These are phyloP conservation scores for Phialophora expanda DNA, from an alignment of 2,329 filamentous ascomycete genomes.

Conservation along the genomic window DNA sequence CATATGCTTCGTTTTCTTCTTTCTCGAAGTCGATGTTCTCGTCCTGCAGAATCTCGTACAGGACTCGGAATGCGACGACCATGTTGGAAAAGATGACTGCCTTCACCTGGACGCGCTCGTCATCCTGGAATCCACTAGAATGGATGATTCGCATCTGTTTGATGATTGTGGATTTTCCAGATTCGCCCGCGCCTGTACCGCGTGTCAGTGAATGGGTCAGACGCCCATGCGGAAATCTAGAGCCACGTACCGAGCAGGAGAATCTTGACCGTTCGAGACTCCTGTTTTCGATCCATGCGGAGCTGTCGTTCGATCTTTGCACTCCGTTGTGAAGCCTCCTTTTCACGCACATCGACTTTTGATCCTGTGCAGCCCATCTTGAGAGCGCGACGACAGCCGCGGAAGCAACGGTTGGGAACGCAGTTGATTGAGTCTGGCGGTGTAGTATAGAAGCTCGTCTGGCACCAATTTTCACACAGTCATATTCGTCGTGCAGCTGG, in stretches of 20 bases:
- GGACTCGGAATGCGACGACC: constrained; percentile 86
- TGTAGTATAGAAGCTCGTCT: neutral
- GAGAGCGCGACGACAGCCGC: constrained; percentile 13
- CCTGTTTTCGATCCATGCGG: constrained; percentile 82
- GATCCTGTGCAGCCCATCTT: constrained; percentile 55
- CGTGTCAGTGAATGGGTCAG: constrained; percentile 14
- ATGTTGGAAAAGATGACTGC: constrained; percentile 96
- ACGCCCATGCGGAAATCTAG: too few species aligned
- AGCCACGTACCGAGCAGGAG: constrained; percentile 77
- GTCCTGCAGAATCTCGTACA: constrained; percentile 89
- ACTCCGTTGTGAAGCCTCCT: constrained; percentile 51
- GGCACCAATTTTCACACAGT: neutral
- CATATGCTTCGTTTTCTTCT: constrained; percentile 78
- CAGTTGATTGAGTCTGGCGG: neutral
- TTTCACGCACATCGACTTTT: constrained; percentile 49
- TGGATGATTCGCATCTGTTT: constrained; percentile 99
- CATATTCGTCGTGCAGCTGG: constrained; percentile 1
- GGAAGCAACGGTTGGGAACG: neutral
- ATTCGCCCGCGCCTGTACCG: constrained; percentile 82
- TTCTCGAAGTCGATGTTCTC: constrained; percentile 79
- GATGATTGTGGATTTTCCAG: constrained; percentile 92
- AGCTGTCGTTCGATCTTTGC: constrained; percentile 83
- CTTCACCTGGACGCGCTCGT: constrained; percentile 90
- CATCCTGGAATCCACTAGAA: constrained; percentile 84
- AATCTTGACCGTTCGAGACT: constrained; percentile 90